Percentiles rank a stretch among this genome's conserved stretches.
Evolutionary conservation across 225 moss, liverwort and hornwort genomes (phyloP).

Genomic region (Polytrichum commune): DNA sequence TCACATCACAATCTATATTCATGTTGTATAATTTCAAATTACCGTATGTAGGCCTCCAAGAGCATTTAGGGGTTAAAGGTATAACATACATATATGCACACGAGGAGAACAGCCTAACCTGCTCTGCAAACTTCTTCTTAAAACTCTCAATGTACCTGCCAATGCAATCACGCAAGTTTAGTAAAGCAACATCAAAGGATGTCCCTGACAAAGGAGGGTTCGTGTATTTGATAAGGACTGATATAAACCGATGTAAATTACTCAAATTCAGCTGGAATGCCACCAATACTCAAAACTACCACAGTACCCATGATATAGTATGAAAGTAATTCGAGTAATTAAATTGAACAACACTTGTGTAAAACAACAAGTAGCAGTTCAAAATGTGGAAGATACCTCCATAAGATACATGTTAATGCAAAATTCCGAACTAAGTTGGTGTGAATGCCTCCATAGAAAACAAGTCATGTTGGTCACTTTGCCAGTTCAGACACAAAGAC

Average conservation of each 20-base stretch:
- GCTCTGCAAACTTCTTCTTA: constrained; percentile 91
- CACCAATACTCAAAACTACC: no score
- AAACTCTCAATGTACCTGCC: constrained; percentile 90
- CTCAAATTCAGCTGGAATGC: no score
- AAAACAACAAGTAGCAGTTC: neutral
- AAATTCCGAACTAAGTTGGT: no score
- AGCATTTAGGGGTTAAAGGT: no score
- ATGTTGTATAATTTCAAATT: no score
- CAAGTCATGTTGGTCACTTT: constrained; percentile 5
- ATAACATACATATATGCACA: neutral
- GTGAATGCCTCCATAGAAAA: neutral
- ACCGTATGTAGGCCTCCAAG: no score
- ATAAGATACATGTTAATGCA: no score
- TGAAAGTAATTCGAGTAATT: neutral
- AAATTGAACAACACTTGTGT: neutral
- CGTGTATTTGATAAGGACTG: neutral
- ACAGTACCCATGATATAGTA: neutral
- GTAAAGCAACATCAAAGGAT: neutral
- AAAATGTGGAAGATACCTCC: neutral
- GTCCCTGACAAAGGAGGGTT: neutral
- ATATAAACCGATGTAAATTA: neutral
- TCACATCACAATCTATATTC: no score
- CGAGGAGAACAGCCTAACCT: constrained; percentile 37
- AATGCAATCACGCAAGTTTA: neutral
- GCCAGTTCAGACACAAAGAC: constrained; percentile 2